These are phyloP conservation scores for Petunia axillaris DNA, from an alignment of 257 asterid species.

Conservation along the genomic window DNA sequence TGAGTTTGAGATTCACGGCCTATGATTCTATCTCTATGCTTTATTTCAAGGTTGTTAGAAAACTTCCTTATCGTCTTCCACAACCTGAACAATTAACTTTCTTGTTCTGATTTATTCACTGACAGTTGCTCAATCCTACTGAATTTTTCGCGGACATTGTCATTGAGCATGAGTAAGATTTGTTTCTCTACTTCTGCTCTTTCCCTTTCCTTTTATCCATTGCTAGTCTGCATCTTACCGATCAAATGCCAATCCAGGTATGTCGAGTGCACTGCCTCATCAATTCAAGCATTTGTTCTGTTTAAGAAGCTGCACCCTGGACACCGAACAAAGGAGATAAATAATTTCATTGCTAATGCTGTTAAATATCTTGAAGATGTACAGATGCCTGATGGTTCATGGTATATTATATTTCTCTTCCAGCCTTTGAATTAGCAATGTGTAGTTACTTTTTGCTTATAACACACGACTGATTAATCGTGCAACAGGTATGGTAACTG, in stretches of 20 bases:
- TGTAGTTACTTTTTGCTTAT: neutral
- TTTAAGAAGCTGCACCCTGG: slow-evolving; percentile 60
- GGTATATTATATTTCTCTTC: slow-evolving; percentile 41
- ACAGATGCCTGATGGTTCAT: slow-evolving; percentile 80
- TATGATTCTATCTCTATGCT: neutral
- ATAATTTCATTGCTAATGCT: slow-evolving; percentile 46
- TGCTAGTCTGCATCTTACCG: neutral
- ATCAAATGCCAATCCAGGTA: slow-evolving; percentile 43
- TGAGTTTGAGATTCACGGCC: neutral
- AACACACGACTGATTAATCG: neutral
- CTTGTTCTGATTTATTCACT: neutral
- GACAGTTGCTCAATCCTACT: slow-evolving; percentile 74
- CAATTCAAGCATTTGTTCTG: slow-evolving; percentile 67
- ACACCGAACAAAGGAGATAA: slow-evolving; percentile 64
- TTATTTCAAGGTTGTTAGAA: neutral
- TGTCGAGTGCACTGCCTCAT: slow-evolving; percentile 78
- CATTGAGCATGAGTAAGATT: slow-evolving; percentile 75
- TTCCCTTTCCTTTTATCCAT: neutral
- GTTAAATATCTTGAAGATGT: slow-evolving; percentile 53
- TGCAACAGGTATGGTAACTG: slow-evolving; percentile 66
- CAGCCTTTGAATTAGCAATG: neutral
- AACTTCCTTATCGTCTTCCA: neutral
- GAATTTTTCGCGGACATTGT: slow-evolving; percentile 70
- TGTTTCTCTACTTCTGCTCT: neutral
- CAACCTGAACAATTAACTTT: neutral